Conservation (phyloP, 768 basidiomycete species). For the Phylloporus rhodoxanthus region DNA sequence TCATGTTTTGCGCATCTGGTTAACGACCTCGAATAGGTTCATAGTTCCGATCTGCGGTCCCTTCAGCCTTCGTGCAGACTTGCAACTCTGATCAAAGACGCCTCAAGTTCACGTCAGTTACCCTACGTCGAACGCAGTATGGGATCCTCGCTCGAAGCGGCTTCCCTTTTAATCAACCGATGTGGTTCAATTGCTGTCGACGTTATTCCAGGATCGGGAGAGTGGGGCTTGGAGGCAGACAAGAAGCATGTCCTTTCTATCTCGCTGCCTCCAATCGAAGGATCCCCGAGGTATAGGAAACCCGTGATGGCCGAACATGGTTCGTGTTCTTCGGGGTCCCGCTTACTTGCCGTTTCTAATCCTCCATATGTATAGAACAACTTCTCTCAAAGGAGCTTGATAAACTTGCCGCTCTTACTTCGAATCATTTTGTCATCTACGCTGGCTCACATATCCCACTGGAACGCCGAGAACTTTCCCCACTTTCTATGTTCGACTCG, state of each 20-base stretch:
- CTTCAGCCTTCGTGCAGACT: slow-evolving; percentile 51
- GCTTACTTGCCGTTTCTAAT: slow-evolving; percentile 1
- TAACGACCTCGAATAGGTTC: slow-evolving; percentile 42
- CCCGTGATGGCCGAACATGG: slow-evolving; percentile 49
- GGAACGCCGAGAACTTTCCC: slow-evolving; percentile 37
- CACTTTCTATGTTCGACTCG: slow-evolving; percentile 27
- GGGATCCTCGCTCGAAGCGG: slow-evolving; percentile 32
- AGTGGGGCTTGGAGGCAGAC: slow-evolving; percentile 31
- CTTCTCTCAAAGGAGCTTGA: slow-evolving; percentile 46
- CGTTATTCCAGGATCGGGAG: slow-evolving; percentile 36
- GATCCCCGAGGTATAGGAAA: slow-evolving; percentile 40
- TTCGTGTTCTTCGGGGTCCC: slow-evolving; percentile 27
- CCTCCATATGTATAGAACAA: slow-evolving; percentile 31
- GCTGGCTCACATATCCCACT: slow-evolving; percentile 45
- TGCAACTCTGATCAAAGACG: slow-evolving; percentile 39
- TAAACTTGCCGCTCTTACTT: slow-evolving; percentile 42
- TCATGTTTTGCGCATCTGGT: not conserved
- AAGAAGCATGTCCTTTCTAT: slow-evolving; percentile 54
- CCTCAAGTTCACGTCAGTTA: slow-evolving; percentile 55
- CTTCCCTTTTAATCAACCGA: slow-evolving; percentile 40
- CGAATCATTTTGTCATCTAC: slow-evolving; percentile 63
- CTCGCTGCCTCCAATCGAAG: slow-evolving; percentile 45
- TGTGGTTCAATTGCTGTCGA: slow-evolving; percentile 50
- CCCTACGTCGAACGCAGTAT: slow-evolving; percentile 45
- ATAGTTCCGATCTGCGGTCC: slow-evolving; percentile 67